Base-by-base conservation (phyloP, 1,139 yeast genomes). In the Geotrichum restrictum region DNA sequence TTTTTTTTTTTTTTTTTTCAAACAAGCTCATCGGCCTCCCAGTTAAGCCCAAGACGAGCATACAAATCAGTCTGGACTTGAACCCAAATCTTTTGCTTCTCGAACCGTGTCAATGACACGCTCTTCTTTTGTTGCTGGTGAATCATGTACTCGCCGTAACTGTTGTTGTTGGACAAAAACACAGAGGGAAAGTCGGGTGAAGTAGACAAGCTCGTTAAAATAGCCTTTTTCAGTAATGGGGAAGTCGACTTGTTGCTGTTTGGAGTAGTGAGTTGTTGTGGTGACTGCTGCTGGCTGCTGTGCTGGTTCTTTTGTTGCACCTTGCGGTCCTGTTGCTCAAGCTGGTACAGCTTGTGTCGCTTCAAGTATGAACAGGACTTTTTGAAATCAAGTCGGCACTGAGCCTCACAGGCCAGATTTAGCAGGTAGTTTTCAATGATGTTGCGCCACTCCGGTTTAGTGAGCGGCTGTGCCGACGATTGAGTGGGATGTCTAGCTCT, bases 341-440 rank as follows among this genome's bases (percentile, higher is more conserved):
- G 41, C 45, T 49, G 45, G 29, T 40, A 37, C 38, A 34, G 68
- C 58, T 70, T 74, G 60, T 74, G 74, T 57, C 68, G 68, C 58
- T 76, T 70, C 49, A 66, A 56, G 37, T 60, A 71, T 32, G 73
- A 65, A 58, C 82, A 77, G 29, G 70, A 67, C 53, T 70, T 69
- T 60, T 78, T 79, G 63, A 79, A 82, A 61, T 82, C 85, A 41
- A 70, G 68, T 31, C 86, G 73, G 60, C 86, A 82, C 62, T 83
- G 87, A 11, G 83, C 82, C 62, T 83, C 88, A 46, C 84, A 84
- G 1, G 81, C 87, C 34, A 83, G 71, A 63, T 81, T 82, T 41
- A 83, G 66, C 48, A 82, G 62, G 62, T 78, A 83, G 66, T 82
- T 82, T 59, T 83, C 88, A 56, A 83, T 80, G 29, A 83, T 76